Conservation (phyloP, 805 yeast species). For the Kodamaea hsintzibuensis region DNA sequence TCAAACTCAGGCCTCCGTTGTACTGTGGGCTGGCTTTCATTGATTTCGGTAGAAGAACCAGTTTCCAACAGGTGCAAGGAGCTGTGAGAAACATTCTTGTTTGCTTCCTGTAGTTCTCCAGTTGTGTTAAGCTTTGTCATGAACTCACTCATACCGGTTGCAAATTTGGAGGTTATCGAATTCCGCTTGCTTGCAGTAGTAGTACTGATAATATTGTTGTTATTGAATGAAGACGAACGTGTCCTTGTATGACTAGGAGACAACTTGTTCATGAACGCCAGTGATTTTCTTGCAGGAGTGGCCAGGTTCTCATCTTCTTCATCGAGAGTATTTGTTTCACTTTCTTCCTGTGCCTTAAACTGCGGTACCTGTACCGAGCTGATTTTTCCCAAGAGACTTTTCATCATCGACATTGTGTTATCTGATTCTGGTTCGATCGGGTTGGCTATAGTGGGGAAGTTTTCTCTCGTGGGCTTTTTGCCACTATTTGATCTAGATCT, state of each 20-base stretch:
- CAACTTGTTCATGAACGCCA: conserved; percentile 17
- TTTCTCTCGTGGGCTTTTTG: conserved; percentile 23
- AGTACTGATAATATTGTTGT: background rate
- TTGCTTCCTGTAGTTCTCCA: conserved; percentile 6
- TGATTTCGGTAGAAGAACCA: conserved; percentile 16
- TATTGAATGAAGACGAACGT: conserved; percentile 39
- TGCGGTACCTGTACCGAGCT: conserved; percentile 24
- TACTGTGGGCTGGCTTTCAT: conserved; percentile 11
- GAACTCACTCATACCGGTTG: conserved; percentile 43
- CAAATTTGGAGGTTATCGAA: conserved; percentile 38
- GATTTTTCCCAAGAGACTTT: conserved; percentile 36
- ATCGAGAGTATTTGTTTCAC: conserved; percentile 12
- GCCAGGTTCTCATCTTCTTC: conserved; percentile 8
- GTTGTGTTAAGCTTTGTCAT: conserved; percentile 39
- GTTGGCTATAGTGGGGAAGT: conserved; percentile 25
- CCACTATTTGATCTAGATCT: conserved; percentile 38
- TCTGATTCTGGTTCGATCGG: conserved; percentile 13
- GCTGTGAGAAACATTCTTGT: conserved; percentile 25
- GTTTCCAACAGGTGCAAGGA: conserved; percentile 37
- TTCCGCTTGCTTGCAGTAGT: conserved; percentile 25
- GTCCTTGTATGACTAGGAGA: conserved; percentile 41
- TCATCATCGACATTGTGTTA: conserved; percentile 32
- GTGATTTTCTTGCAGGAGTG: conserved; percentile 5
- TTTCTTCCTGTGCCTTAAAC: conserved; percentile 5
- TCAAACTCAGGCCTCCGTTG: conserved; percentile 25